Conservation (phyloP, 305 asterid genomes). For the Fraxinus latifolia region DNA sequence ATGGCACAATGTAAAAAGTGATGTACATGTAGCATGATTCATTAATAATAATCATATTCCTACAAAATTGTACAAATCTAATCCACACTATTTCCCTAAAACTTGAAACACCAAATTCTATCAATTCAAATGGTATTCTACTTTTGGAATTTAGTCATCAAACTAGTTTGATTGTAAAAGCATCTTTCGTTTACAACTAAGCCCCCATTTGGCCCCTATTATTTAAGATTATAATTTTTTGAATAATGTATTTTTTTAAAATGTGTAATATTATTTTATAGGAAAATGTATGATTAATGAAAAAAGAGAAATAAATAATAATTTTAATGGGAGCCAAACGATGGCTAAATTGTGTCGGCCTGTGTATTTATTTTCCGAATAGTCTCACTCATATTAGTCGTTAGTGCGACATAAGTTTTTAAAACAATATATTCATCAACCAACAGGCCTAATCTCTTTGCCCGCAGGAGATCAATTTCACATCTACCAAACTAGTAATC, state of each 20-base stretch:
- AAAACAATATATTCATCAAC: background rate
- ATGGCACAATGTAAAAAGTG: too few species aligned
- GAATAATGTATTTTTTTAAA: too few species aligned
- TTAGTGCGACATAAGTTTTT: background rate
- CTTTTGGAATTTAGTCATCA: background rate
- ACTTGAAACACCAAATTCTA: background rate
- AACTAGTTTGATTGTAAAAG: background rate
- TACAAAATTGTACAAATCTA: background rate
- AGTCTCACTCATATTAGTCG: background rate
- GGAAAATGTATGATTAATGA: background rate
- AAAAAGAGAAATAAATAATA: background rate
- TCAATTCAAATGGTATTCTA: background rate
- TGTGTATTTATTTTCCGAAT: too few species aligned
- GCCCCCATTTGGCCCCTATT: background rate
- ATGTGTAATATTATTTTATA: too few species aligned
- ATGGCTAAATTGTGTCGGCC: background rate
- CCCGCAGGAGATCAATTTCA: background rate
- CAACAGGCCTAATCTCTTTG: background rate
- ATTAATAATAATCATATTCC: background rate
- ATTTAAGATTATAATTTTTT: too few species aligned
- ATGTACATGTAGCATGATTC: too few species aligned
- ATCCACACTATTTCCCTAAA: background rate
- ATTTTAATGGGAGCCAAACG: too few species aligned
- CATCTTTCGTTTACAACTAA: background rate
- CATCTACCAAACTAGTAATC: background rate